Base-by-base conservation (phyloP, 768 basidiomycete genomes). In the Cystobasidiopsis lactophilus region DNA sequence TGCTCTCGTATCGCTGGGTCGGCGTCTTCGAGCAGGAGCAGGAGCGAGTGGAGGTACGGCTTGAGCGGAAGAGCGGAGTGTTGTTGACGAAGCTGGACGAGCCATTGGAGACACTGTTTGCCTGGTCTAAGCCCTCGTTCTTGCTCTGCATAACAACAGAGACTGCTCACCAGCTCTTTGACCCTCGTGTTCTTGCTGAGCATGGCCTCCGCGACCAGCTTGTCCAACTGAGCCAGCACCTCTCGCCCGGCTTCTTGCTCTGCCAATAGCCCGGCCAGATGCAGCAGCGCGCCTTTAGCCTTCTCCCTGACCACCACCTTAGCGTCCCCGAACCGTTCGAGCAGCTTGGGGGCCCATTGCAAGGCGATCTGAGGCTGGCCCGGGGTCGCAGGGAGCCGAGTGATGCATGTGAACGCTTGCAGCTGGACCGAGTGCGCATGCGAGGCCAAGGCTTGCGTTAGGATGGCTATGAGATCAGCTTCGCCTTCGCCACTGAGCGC, bases 1-100 rank as follows among this genome's bases (percentile, higher is more conserved):
- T 78, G 79, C 52, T 86, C 81, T 40, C 93, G 80, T 50, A 96
- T 93, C 59, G 77, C 76, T 19, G 80, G 75, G 63, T 98, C 93
- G 1, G 78, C 76, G 66, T 96, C 91, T 69, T 95, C 84, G 29
- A 98, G 72, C 37, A 79, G 72, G 52, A 79, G 82, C 31, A 95
- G 84, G 47, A 98, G 75, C 13, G 73, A 68, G 1, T 80, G 66
- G 30, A 91, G 74, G 67, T 80, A 95, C 4, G 82, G 75, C 41
- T 81, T 74, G 40, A 93, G 76, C 54, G 57, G 54, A 13, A 58
- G 51, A 0, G 56, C 18, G 26, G 45, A 18, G 0, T 40, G 14
- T 3, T 50, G 41, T 11, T 44, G 47, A 5, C 59, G 55, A 2
- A 60, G 29, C 5, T 44, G 40, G 5, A 37, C 24, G 24, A 60